phyloP scores from a whole-genome alignment of 2,329 filamentous ascomycete genomes.

The Ustulina deusta region DNA sequence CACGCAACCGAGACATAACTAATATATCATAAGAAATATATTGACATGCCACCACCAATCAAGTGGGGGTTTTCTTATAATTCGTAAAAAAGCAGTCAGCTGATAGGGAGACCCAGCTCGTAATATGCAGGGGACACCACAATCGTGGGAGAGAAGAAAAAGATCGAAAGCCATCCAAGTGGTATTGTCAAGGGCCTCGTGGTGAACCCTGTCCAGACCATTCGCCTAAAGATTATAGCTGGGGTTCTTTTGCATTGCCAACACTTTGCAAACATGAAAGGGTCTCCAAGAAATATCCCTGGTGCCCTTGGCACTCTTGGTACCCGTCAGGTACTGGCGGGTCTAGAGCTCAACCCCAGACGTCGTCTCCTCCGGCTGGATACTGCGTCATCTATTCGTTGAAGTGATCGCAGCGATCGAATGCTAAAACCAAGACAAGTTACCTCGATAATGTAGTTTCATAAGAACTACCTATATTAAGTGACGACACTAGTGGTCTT shows the following conservation, averaged over 20 bases:
- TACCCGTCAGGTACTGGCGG: constrained; percentile 16
- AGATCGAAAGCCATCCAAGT: constrained; percentile 4
- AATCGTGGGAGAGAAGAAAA: constrained; percentile 16
- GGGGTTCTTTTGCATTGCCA: not conserved
- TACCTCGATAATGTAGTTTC: not conserved
- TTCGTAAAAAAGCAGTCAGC: constrained; percentile 25
- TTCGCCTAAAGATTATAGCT: constrained; percentile 12
- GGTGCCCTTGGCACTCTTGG: constrained; percentile 8
- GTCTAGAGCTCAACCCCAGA: constrained; percentile 12
- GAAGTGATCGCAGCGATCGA: not conserved
- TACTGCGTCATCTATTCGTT: not conserved
- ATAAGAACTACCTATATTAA: not conserved
- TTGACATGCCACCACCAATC: constrained; percentile 19
- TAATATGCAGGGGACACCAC: constrained; percentile 17
- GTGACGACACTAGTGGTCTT: not conserved
- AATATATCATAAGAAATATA: constrained; percentile 9
- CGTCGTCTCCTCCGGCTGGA: not conserved
- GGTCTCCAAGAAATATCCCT: not conserved
- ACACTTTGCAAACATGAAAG: not conserved
- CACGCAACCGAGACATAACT: constrained; percentile 4
- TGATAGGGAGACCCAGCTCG: constrained; percentile 23
- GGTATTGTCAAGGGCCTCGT: constrained; percentile 13
- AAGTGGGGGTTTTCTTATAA: not conserved
- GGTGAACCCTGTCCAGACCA: constrained; percentile 5
- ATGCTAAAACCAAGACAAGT: not conserved